Evolutionary conservation across 2,329 filamentous ascomycete genomes (phyloP), one percentile per base, ranked within the genome.

Genomic region (Beauveria australis): DNA sequence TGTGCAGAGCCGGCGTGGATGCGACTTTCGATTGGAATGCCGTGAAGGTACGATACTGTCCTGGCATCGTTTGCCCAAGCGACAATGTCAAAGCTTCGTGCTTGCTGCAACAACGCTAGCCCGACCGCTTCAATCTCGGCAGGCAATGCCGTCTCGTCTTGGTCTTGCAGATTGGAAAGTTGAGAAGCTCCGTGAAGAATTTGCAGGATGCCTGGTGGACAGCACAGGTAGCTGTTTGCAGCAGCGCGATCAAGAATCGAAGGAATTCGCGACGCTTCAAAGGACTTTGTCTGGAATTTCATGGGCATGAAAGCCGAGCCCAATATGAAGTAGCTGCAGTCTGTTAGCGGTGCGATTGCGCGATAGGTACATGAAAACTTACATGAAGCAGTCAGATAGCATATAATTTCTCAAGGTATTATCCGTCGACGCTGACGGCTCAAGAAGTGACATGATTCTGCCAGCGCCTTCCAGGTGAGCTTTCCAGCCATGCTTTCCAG

Each of bases 351-450:
- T 6, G 26, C 22, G 2, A n/a, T 12, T 18, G 16, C 2, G 19
- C 26, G 44, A 12, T 19, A 5, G 47, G 28, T 22, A 26, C 9
- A 22, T 2, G 12, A 14, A 19, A 14, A 68, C 74, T 65, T 63
- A 77, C 67, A 78, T 76, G 58, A 80, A 76, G 64, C 76, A 80
- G 63, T 81, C 78, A 0, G 78, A 78, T 24, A 79, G 68, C 61
- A 81, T 72, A 63, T 77, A 76, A 62, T 80, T 75, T 41, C 77
- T 68, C 53, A 79, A 63, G 0, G 72, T 68, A 52, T 72, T 70
- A 49, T 76, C 70, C 5, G 71, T 65, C 6, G 68, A 66, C 16
- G 69, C 66, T 5, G 66, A 66, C 6, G 73, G 72, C 28, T 73
- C 70, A 3, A 80, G 66, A 12, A 76, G 66, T 22, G 71, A 70